These are phyloP conservation scores for Pseudogymnoascus sp. DNA, from an alignment of 2,329 filamentous ascomycete genomes.

Conservation along the genomic window DNA sequence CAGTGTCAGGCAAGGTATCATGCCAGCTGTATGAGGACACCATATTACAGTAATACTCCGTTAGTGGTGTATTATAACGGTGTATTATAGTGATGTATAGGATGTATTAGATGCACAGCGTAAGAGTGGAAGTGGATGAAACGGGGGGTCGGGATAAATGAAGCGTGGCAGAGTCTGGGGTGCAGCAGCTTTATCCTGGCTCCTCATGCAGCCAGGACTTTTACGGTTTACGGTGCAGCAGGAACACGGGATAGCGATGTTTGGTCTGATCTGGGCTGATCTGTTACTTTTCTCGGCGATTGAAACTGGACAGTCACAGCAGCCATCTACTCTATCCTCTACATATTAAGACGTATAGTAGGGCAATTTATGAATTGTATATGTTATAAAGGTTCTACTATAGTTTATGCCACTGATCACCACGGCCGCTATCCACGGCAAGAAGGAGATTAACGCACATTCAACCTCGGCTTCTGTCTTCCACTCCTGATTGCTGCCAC, in stretches of 20 bases:
- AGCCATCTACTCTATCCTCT: neutral
- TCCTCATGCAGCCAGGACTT: neutral
- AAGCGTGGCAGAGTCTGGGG: slow-evolving; percentile 1
- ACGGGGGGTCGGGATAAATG: neutral
- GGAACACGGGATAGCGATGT: neutral
- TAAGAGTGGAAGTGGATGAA: neutral
- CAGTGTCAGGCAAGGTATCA: neutral
- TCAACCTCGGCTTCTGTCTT: neutral
- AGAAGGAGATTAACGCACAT: neutral
- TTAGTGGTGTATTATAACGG: no score
- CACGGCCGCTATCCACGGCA: neutral
- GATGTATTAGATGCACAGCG: neutral
- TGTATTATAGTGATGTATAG: no score
- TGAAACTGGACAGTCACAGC: neutral
- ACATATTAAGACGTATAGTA: neutral
- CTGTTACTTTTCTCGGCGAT: neutral
- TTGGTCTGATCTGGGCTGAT: neutral
- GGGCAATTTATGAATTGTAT: neutral
- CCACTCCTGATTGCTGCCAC: no score
- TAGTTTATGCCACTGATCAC: neutral
- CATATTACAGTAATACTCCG: no score
- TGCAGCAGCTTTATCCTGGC: neutral
- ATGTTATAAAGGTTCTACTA: neutral
- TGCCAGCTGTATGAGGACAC: neutral
- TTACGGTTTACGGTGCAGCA: no score